Conservation (phyloP, 805 yeast species). For the Lachancea fermentati region DNA sequence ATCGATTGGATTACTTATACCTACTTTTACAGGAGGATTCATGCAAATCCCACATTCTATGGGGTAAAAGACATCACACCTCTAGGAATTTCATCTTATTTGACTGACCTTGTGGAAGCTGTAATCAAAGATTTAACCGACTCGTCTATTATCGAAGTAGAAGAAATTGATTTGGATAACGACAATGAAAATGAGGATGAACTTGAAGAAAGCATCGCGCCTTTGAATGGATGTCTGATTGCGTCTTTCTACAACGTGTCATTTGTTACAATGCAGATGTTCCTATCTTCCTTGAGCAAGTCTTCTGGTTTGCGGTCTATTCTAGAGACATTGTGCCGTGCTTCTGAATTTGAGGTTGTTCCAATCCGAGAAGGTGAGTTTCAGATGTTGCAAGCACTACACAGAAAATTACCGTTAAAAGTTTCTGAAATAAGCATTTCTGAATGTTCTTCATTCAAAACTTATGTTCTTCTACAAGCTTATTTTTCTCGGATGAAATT, state of each 20-base stretch:
- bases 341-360: slow-evolving; percentile 66
- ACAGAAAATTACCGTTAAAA: slow-evolving; percentile 61
- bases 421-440: slow-evolving; percentile 29
- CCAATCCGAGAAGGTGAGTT: slow-evolving; percentile 62
- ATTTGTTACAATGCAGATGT: slow-evolving; percentile 59
- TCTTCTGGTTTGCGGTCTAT: slow-evolving; percentile 56
- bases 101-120: slow-evolving; percentile 78
- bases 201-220: slow-evolving; percentile 39
- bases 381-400: slow-evolving; percentile 40
- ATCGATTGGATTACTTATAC: slow-evolving; percentile 87
- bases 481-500: slow-evolving; percentile 64
- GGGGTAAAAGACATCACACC: slow-evolving; percentile 64
- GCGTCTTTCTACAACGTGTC: slow-evolving; percentile 68
- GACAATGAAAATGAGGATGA: slow-evolving; percentile 31
- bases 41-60: slow-evolving; percentile 81
- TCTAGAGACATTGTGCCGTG: slow-evolving; percentile 58
- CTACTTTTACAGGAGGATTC: slow-evolving; percentile 74
- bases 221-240: slow-evolving; percentile 68
- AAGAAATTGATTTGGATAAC: slow-evolving; percentile 32
- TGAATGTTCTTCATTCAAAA: slow-evolving; percentile 55
- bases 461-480: slow-evolving; percentile 73
- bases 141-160: slow-evolving; percentile 57
- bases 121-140: slow-evolving; percentile 58
- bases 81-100: slow-evolving; percentile 67
- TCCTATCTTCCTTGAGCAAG: slow-evolving; percentile 44